Percentiles rank a stretch among this genome's conserved stretches.
Conservation (phyloP, 768 basidiomycete species). For the Dacryopinax spathularia region DNA sequence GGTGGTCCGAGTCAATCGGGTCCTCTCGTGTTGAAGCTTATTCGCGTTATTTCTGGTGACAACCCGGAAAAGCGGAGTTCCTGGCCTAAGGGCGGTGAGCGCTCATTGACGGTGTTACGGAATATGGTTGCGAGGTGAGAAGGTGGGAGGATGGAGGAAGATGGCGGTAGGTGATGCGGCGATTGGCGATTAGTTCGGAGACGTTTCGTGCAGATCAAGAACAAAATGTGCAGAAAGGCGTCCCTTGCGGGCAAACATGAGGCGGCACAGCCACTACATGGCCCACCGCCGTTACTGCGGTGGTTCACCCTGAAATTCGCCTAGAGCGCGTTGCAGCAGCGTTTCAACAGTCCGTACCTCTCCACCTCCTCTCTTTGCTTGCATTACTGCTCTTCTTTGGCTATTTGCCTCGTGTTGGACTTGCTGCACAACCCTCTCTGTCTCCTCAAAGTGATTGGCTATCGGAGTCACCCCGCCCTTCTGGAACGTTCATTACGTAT, state of each 20-base stretch:
- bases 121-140: neutral
- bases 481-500: constrained; percentile 1
- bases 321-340: neutral
- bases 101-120: neutral
- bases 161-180: no score
- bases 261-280: neutral
- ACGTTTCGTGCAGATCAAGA: neutral
- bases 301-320: neutral
- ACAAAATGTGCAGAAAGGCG: neutral
- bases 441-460: neutral
- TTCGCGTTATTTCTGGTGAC: neutral
- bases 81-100: neutral
- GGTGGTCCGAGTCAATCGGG: neutral
- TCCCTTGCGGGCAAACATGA: neutral
- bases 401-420: neutral
- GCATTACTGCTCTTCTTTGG: neutral
- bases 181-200: neutral
- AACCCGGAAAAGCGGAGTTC: neutral
- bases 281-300: no score
- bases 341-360: neutral
- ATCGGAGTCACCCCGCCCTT: neutral
- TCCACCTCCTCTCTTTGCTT: neutral
- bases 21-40: neutral
- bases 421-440: neutral
- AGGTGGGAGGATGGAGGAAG: neutral